These are phyloP conservation scores for Colletotrichum sp. DNA, from an alignment of 2,329 filamentous ascomycete genomes.

Conservation along the genomic window DNA sequence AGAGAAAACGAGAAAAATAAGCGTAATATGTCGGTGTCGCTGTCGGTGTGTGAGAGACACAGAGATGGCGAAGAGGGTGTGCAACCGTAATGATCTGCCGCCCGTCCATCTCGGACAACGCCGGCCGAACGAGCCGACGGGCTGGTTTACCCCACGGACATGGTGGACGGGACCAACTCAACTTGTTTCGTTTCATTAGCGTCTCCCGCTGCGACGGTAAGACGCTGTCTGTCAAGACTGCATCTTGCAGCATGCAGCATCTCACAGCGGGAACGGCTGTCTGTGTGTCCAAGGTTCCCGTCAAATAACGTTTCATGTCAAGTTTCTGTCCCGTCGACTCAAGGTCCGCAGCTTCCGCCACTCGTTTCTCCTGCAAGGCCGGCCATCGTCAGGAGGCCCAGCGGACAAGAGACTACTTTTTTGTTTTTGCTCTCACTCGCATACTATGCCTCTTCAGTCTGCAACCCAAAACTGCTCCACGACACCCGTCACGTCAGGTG, in stretches of 20 bases:
- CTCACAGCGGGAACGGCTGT: constrained; percentile 8
- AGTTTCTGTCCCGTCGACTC: background rate
- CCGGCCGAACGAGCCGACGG: background rate
- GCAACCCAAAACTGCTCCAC: background rate
- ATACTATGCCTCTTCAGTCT: background rate
- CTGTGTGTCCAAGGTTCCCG: background rate
- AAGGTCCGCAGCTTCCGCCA: background rate
- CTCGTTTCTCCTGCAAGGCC: background rate
- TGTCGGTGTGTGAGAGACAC: background rate
- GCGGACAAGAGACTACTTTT: background rate
- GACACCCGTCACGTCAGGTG: background rate
- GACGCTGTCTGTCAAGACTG: constrained; percentile 1
- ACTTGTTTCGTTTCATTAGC: constrained; percentile 8
- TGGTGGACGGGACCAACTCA: background rate
- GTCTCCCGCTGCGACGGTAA: background rate
- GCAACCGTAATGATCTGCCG: background rate
- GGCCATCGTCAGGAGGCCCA: background rate
- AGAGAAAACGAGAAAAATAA: background rate
- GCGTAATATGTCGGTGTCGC: background rate
- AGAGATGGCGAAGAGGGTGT: background rate
- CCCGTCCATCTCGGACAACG: background rate
- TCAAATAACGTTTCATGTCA: constrained; percentile 11
- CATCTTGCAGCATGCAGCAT: background rate
- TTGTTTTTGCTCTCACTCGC: background rate
- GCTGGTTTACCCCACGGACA: background rate